phyloP scores from a whole-genome alignment of 768 basidiomycete species.

The Collybia sordida region DNA sequence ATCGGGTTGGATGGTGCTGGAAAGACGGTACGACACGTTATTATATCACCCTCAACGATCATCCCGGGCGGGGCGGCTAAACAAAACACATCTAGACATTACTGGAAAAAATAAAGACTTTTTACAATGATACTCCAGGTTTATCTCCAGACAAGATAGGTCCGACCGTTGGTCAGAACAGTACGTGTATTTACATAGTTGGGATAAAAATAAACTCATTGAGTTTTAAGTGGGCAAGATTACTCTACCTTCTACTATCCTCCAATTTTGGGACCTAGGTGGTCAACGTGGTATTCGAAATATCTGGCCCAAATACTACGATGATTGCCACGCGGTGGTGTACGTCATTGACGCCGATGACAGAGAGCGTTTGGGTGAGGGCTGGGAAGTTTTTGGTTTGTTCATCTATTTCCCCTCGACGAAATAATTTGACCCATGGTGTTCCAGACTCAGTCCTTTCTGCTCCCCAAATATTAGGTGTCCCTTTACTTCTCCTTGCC shows the following conservation, averaged over 20 bases:
- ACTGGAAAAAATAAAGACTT: constrained; percentile 90
- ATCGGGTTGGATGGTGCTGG: constrained; percentile 92
- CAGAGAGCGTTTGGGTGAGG: constrained; percentile 83
- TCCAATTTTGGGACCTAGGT: constrained; percentile 97
- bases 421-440: constrained; percentile 9
- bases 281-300: constrained; percentile 92
- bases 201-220: not conserved
- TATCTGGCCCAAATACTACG: constrained; percentile 95
- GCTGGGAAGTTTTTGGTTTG: constrained; percentile 97
- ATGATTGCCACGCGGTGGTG: constrained; percentile 95
- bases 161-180: constrained; percentile 97
- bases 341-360: constrained; percentile 96
- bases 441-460: constrained; percentile 77
- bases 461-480: constrained; percentile 84
- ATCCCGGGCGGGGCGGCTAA: too few species aligned
- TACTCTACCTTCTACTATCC: constrained; percentile 86
- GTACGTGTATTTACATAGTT: constrained; percentile 43
- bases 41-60: not conserved
- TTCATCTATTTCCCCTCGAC: constrained; percentile 7
- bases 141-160: constrained; percentile 92
- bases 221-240: constrained; percentile 79
- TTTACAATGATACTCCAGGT: constrained; percentile 85
- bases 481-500: constrained; percentile 89
- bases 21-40: constrained; percentile 66
- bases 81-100: constrained; percentile 54